These are phyloP conservation scores for Paecilomyces sp. DNA, from an alignment of 2,329 filamentous ascomycete genomes.

Conservation along the genomic window DNA sequence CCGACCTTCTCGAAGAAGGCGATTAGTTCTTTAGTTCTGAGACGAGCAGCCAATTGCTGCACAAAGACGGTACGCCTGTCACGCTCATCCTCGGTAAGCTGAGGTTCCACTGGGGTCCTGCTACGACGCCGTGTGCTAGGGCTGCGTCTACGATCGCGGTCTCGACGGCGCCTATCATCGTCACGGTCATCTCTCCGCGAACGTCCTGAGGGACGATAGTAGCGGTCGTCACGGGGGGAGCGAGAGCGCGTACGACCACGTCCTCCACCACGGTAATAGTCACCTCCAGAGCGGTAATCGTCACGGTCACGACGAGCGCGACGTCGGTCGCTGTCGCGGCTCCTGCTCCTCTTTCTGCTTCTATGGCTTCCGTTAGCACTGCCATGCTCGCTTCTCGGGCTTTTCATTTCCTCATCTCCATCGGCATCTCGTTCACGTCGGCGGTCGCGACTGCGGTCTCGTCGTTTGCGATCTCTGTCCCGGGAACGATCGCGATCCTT, in stretches of 20 bases:
- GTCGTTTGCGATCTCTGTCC: conserved; percentile 51
- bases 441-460: conserved; percentile 52
- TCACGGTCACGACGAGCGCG: conserved; percentile 64
- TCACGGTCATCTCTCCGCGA: conserved; percentile 43
- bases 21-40: conserved; percentile 87
- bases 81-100: conserved; percentile 88
- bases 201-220: conserved; percentile 45
- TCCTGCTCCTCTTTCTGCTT: conserved; percentile 74
- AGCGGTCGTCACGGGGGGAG: conserved; percentile 58
- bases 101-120: conserved; percentile 56
- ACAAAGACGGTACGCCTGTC: conserved; percentile 97
- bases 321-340: conserved; percentile 67
- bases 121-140: conserved; percentile 33
- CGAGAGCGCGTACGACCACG: conserved; percentile 64
- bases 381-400: conserved; percentile 67
- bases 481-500: conserved; percentile 40
- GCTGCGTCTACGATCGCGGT: conserved; percentile 46
- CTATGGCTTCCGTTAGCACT: conserved; percentile 63
- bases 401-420: conserved; percentile 54
- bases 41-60: conserved; percentile 89
- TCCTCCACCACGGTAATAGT: conserved; percentile 62
- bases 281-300: conserved; percentile 51
- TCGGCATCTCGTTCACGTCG: conserved; percentile 46
- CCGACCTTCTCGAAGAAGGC: conserved; percentile 94
- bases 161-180: conserved; percentile 40